Evolutionary conservation across 495 filamentous ascomycete genomes (phyloP).

Genomic region (Hypomontagnella monticulosa): DNA sequence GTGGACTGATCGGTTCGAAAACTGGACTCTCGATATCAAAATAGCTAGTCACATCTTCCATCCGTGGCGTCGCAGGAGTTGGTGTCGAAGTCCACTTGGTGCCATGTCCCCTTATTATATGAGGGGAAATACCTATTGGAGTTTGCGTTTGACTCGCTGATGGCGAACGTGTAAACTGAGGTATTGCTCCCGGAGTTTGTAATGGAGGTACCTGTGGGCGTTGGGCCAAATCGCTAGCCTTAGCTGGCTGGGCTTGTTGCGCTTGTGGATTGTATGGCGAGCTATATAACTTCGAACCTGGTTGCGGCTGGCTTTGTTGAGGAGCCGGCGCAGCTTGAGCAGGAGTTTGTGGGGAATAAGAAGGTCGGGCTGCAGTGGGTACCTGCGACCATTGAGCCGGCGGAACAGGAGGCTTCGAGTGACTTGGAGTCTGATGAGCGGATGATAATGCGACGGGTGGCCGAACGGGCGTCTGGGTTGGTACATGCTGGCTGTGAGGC

Average conservation of each 20-base stretch:
- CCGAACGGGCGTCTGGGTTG: constrained; percentile 41
- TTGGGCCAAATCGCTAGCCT: constrained; percentile 31
- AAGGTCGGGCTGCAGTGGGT: constrained; percentile 30
- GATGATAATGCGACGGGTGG: constrained; percentile 41
- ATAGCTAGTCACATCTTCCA: constrained; percentile 38
- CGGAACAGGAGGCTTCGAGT: constrained; percentile 37
- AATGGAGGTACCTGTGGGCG: constrained; percentile 35
- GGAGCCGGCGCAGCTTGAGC: constrained; percentile 40
- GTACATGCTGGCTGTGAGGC: constrained; percentile 33
- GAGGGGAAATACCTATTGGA: constrained; percentile 26
- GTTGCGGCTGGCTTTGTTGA: constrained; percentile 45
- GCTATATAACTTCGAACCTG: constrained; percentile 46
- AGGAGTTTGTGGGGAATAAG: constrained; percentile 41
- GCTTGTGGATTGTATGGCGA: constrained; percentile 55
- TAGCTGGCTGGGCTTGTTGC: constrained; percentile 44
- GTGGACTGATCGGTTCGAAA: constrained; percentile 59
- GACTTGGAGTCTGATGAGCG: constrained; percentile 26
- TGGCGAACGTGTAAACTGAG: constrained; percentile 28
- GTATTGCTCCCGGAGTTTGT: constrained; percentile 36
- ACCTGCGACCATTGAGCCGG: constrained; percentile 35
- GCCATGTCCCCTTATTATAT: constrained; percentile 50
- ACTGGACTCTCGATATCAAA: constrained; percentile 52
- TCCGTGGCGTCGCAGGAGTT: constrained; percentile 58
- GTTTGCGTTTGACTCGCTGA: constrained; percentile 35
- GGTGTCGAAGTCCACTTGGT: constrained; percentile 60